Evolutionary conservation across 1,284 basidiomycete genomes (phyloP).

Genomic region (Xanthoconium separans): DNA sequence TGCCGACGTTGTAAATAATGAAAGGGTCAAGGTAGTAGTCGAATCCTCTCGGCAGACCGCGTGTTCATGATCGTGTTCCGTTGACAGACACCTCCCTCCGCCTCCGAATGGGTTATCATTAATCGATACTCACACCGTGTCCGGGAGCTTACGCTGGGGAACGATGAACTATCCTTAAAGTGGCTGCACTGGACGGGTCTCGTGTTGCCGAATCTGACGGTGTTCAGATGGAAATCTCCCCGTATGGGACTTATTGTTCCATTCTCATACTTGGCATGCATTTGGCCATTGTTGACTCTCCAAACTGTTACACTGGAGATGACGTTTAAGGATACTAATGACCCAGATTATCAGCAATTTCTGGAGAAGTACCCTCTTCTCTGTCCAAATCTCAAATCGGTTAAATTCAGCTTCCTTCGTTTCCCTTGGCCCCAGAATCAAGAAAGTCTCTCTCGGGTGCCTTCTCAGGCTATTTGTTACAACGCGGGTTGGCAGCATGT

Average conservation of each 20-base stretch:
- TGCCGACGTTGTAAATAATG: not conserved
- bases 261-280: not conserved
- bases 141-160: not conserved
- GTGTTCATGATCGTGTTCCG: not conserved
- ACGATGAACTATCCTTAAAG: not conserved
- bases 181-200: not conserved
- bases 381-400: conserved; percentile 1
- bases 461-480: conserved; percentile 4
- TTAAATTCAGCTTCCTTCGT: not conserved
- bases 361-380: not conserved
- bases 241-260: too few relatives aligned
- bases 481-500: conserved; percentile 2
- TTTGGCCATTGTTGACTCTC: not conserved
- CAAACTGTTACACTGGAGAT: not conserved
- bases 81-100: not conserved
- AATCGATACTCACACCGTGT: not conserved
- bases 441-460: too few relatives aligned
- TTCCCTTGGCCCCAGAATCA: not conserved
- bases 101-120: not conserved
- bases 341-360: not conserved
- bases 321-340: too few relatives aligned
- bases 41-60: not conserved
- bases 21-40: not conserved
- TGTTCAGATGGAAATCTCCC: not conserved
- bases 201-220: not conserved